Percentiles rank a stretch among this genome's conserved stretches.
Conservation (phyloP, 2,329 filamentous ascomycete genomes). For the Phialophora tarda region DNA sequence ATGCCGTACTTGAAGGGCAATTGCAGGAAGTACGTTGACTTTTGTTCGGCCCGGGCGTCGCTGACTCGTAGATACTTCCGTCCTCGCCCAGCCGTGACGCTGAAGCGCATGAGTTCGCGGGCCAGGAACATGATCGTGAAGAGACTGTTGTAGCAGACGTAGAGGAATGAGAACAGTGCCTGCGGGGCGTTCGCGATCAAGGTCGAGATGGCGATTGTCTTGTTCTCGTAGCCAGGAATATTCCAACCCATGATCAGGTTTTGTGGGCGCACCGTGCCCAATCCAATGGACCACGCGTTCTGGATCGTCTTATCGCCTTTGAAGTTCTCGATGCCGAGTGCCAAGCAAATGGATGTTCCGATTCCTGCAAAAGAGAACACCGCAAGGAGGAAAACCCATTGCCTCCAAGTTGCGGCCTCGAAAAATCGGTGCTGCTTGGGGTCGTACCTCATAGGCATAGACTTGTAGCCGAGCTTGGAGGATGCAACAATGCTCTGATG, state of each 20-base stretch:
- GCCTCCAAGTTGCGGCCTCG: slow-evolving; percentile 32
- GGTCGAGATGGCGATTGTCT: slow-evolving; percentile 29
- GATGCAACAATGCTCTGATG: slow-evolving; percentile 33
- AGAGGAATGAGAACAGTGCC: slow-evolving; percentile 46
- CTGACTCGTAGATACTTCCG: slow-evolving; percentile 47
- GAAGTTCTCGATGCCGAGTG: slow-evolving; percentile 28
- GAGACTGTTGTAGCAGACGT: slow-evolving; percentile 47
- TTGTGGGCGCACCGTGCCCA: slow-evolving; percentile 28
- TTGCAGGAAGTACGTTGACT: slow-evolving; percentile 50
- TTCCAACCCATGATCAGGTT: slow-evolving; percentile 33
- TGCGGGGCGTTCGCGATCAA: slow-evolving; percentile 48
- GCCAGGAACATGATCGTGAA: slow-evolving; percentile 55
- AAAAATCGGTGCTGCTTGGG: slow-evolving; percentile 30
- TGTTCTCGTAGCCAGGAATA: slow-evolving; percentile 30
- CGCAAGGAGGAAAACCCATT: slow-evolving; percentile 35
- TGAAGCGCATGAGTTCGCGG: slow-evolving; percentile 52
- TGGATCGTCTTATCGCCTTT: slow-evolving; percentile 34
- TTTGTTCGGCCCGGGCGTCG: slow-evolving; percentile 45
- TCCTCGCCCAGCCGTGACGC: slow-evolving; percentile 44
- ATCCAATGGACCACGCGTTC: slow-evolving; percentile 34
- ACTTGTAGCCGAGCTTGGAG: slow-evolving; percentile 27
- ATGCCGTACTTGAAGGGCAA: slow-evolving; percentile 55
- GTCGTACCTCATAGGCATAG: slow-evolving; percentile 30
- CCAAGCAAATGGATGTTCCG: slow-evolving; percentile 28
- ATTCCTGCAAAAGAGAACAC: slow-evolving; percentile 27